Evolutionary conservation across 139 green algal species (phyloP).

Genomic region (Mesostigma viride): DNA sequence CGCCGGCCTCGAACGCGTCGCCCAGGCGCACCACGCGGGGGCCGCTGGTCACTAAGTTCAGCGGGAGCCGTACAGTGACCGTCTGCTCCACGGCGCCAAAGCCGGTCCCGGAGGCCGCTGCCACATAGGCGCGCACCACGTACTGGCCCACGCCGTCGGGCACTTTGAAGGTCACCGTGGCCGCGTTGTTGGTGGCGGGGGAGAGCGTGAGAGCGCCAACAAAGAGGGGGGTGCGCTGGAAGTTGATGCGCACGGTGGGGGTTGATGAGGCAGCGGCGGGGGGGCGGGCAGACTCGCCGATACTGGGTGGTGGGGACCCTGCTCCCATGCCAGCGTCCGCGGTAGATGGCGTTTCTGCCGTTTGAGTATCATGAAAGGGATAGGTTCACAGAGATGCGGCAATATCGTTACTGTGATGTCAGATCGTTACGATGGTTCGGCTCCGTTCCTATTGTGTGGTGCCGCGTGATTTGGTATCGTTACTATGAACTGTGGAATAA

Average conservation of each 20-base stretch:
- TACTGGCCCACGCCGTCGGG: neutral
- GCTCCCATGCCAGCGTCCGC: too few species aligned
- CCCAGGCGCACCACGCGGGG: constrained; percentile 44
- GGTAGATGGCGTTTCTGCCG: too few species aligned
- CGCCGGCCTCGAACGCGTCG: constrained; percentile 44
- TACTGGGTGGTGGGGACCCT: too few species aligned
- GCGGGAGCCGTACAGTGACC: constrained; percentile 36
- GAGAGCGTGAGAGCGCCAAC: neutral
- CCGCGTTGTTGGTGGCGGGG: neutral
- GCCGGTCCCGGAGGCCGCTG: neutral
- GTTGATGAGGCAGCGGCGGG: too few species aligned
- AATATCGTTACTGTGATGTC: too few species aligned
- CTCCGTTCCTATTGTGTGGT: too few species aligned
- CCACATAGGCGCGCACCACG: neutral
- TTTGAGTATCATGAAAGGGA: too few species aligned
- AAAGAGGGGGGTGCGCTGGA: neutral
- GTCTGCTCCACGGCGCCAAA: constrained; percentile 39
- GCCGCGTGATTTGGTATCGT: too few species aligned
- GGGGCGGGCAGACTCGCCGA: too few species aligned
- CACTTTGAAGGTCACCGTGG: neutral
- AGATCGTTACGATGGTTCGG: too few species aligned
- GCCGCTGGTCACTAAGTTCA: constrained; percentile 46
- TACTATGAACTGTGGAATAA: too few species aligned
- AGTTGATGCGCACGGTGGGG: constrained; percentile 1
- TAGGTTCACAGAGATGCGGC: too few species aligned